Base-by-base conservation (phyloP, 345 rosid species). In the Cardiospermum halicacabum region DNA sequence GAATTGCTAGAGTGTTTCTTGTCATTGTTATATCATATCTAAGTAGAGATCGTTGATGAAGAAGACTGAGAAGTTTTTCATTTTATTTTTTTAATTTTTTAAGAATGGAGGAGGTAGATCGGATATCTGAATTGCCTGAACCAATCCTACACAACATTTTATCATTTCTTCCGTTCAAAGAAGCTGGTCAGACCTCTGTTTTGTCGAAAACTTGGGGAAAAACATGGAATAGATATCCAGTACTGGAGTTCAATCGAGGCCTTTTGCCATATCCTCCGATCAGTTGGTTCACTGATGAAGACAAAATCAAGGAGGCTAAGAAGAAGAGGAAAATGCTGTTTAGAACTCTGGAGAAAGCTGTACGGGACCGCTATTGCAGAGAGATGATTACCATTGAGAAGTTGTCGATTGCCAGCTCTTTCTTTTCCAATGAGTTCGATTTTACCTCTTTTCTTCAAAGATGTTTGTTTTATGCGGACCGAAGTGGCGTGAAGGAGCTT, bases 41-140 rank as follows among this genome's bases (percentile, higher is more conserved):
- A n/a, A n/a, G n/a, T n/a, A n/a, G n/a, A n/a, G n/a, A n/a, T n/a
- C n/a, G n/a, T n/a, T n/a, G n/a, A n/a, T n/a, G n/a, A n/a, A n/a
- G n/a, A n/a, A n/a, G n/a, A n/a, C n/a, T n/a, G n/a, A n/a, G n/a
- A n/a, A n/a, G n/a, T n/a, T n/a, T n/a, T n/a, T n/a, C n/a, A n/a
- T n/a, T n/a, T n/a, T n/a, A n/a, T n/a, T n/a, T n/a, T n/a, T n/a
- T n/a, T n/a, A n/a, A n/a, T n/a, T n/a, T n/a, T n/a, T n/a, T n/a
- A 45, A 45, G 53, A 42, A 11, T 8, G n/a, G 53, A 25, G 18
- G 5, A 26, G 19, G 15, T 43, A n/a, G 65, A 61, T 12, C n/a
- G 51, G 21, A 43, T 60, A 7, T 45, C 65, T 28, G 18, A 48
- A 11, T 61, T 61, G 65, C 55, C 65, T 1, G 53, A 43, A 42